Evolutionary conservation across 2,329 filamentous ascomycete genomes (phyloP).

Genomic region (Neofusicoccum umdonicola): DNA sequence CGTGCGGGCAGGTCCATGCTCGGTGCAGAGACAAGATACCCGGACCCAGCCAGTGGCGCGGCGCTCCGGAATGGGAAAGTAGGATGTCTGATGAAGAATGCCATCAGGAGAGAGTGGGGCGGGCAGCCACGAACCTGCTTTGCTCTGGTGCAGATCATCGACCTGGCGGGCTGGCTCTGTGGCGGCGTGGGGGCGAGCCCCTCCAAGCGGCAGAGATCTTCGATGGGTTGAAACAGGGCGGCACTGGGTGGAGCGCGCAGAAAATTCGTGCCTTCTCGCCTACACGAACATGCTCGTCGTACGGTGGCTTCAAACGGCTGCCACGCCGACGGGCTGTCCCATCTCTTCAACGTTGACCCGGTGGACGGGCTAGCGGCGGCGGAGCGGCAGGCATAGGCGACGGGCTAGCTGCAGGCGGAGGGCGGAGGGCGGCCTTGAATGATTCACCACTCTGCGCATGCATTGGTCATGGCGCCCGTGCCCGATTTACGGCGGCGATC

Average conservation of each 20-base stretch:
- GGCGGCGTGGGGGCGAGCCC: background rate
- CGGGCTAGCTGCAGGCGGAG: background rate
- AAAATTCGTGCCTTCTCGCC: background rate
- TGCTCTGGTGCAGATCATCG: background rate
- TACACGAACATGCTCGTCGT: background rate
- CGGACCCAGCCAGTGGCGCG: background rate
- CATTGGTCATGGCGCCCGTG: background rate
- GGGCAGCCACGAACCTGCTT: background rate
- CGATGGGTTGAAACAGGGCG: background rate
- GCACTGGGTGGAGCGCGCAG: background rate
- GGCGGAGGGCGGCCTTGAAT: background rate
- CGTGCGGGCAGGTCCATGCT: background rate
- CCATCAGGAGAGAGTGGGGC: constrained; percentile 12
- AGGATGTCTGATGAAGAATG: background rate
- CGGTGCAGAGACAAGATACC: background rate
- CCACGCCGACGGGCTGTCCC: background rate
- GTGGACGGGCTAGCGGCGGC: constrained; percentile 1
- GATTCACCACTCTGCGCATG: constrained; percentile 2
- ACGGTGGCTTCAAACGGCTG: background rate
- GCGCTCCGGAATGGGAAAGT: constrained; percentile 5
- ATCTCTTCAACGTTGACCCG: constrained; percentile 1
- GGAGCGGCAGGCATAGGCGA: constrained; percentile 6
- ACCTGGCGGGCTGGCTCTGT: background rate
- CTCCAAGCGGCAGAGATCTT: constrained; percentile 2
- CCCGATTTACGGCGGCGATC: constrained; percentile 6